Conservation (phyloP, 2,329 filamentous ascomycete genomes). For the Fusarium euwallaceae region DNA sequence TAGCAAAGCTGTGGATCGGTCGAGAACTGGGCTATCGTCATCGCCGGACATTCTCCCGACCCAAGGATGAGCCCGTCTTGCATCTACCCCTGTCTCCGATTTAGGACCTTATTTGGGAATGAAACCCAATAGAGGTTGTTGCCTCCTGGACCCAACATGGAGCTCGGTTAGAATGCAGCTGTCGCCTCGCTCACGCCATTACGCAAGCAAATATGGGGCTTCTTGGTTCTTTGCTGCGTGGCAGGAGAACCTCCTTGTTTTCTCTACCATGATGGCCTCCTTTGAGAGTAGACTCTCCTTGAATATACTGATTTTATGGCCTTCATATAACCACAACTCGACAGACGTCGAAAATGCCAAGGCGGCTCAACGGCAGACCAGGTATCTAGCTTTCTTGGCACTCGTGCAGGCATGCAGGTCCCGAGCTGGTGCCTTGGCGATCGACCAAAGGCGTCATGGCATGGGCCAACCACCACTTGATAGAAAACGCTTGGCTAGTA, state of each 20-base stretch:
- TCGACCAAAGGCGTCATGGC: neutral
- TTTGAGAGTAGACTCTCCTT: neutral
- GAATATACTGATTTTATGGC: neutral
- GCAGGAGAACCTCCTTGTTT: neutral
- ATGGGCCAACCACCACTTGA: neutral
- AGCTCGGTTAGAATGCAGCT: neutral
- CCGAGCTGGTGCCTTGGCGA: neutral
- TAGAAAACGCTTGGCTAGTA: neutral
- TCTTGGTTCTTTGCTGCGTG: neutral
- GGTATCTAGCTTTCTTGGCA: neutral
- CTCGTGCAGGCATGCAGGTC: neutral
- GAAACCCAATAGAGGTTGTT: neutral
- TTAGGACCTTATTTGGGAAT: neutral
- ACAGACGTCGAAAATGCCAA: neutral
- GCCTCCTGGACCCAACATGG: neutral
- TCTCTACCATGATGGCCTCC: neutral
- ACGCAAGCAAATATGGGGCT: neutral
- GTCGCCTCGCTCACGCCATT: neutral
- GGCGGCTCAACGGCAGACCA: neutral
- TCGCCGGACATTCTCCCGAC: neutral
- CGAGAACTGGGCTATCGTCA: neutral
- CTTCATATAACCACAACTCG: neutral
- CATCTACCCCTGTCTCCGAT: neutral
- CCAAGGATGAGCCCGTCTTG: neutral
- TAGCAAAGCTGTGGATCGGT: neutral